Percentiles rank a stretch among this genome's conserved stretches.
Conservation (phyloP, 768 basidiomycete genomes). For the Austroboletus eburneus region DNA sequence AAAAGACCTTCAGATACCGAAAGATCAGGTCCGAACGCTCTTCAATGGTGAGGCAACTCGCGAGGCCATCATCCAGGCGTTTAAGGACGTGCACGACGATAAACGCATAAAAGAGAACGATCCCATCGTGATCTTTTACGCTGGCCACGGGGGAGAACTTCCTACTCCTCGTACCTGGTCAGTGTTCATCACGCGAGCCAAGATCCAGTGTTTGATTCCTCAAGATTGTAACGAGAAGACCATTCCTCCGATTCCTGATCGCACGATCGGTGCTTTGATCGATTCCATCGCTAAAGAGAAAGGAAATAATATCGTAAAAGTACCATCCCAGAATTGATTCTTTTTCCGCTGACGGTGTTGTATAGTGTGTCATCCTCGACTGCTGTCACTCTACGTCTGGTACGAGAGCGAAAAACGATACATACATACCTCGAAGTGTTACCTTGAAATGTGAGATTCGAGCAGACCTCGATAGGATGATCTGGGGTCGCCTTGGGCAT, state of each 20-base stretch:
- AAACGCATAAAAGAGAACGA: neutral
- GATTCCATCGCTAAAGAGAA: slow-evolving; percentile 34
- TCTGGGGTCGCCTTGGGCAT: slow-evolving; percentile 11
- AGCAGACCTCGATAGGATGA: slow-evolving; percentile 22
- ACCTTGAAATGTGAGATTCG: slow-evolving; percentile 3
- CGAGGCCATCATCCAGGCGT: neutral
- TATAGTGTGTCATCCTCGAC: slow-evolving; percentile 43
- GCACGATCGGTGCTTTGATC: slow-evolving; percentile 36
- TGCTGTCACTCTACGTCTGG: slow-evolving; percentile 43
- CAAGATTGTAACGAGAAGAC: slow-evolving; percentile 23
- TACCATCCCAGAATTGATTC: slow-evolving; percentile 3
- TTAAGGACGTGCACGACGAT: neutral
- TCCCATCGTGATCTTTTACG: neutral
- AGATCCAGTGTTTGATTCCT: slow-evolving; percentile 31
- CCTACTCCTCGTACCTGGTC: neutral
- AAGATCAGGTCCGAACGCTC: neutral
- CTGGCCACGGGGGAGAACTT: neutral
- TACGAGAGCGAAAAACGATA: slow-evolving; percentile 17
- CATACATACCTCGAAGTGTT: slow-evolving; percentile 6
- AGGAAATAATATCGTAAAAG: slow-evolving; percentile 44
- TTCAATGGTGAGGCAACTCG: neutral
- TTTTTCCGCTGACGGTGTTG: neutral
- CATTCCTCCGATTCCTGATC: slow-evolving; percentile 38
- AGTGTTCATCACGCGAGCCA: neutral
- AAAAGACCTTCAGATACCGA: neutral